Conservation (phyloP, 2,329 filamentous ascomycete genomes). For the Xylaria sp. region DNA sequence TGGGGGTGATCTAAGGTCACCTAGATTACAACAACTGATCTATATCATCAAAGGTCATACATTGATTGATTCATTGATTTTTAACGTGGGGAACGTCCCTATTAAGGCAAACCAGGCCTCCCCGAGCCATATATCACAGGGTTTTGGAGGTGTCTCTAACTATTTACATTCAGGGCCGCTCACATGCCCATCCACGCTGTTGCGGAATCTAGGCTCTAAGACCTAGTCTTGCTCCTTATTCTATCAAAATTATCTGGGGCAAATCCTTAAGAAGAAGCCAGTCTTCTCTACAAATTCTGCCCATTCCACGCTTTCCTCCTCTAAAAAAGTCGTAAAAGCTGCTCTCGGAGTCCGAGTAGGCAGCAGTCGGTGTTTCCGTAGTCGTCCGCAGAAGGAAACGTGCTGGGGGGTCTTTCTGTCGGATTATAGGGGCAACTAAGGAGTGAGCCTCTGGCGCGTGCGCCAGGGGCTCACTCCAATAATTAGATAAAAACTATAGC, state of each 20-base stretch:
- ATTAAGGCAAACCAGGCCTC: background rate
- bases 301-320: constrained; percentile 1
- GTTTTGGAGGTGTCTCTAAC: background rate
- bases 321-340: constrained; percentile 5
- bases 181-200: background rate
- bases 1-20: too few relatives aligned
- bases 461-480: too few relatives aligned
- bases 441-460: too few relatives aligned
- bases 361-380: background rate
- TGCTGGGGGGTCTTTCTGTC: constrained; percentile 2
- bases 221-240: background rate
- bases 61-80: too few relatives aligned
- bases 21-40: too few relatives aligned
- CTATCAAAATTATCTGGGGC: background rate
- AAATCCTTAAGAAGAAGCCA: background rate
- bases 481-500: too few relatives aligned
- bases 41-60: too few relatives aligned
- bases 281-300: constrained; percentile 3
- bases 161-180: background rate
- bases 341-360: constrained; percentile 8
- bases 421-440: too few relatives aligned
- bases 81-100: too few relatives aligned
- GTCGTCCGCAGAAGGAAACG: background rate
- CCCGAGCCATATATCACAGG: background rate
- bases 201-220: background rate